Percentiles rank a stretch among this genome's conserved stretches.
phyloP scores from a whole-genome alignment of 108 stramenopile genomes.

The Cyclostephanos invisitatus region DNA sequence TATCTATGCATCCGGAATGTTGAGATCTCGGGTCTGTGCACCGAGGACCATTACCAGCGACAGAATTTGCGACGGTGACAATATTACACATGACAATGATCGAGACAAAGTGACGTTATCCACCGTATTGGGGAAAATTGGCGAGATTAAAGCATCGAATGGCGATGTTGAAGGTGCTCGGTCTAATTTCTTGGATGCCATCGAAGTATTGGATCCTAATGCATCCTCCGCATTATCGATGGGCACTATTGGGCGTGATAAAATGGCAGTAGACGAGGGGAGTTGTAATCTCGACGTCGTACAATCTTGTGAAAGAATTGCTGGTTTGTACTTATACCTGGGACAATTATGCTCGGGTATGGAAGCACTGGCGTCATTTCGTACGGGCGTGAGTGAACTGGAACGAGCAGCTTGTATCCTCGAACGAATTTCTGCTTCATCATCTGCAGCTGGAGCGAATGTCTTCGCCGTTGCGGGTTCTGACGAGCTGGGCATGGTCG shows the following conservation, averaged over 20 bases:
- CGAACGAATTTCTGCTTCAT: slow-evolving; percentile 12
- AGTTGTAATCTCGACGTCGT: slow-evolving; percentile 18
- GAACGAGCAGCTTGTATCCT: slow-evolving; percentile 43
- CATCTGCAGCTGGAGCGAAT: slow-evolving; percentile 16
- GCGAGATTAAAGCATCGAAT: slow-evolving; percentile 65
- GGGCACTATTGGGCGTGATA: background rate
- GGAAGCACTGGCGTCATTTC: slow-evolving; percentile 72
- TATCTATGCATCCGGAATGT: slow-evolving; percentile 30
- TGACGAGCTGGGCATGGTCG: slow-evolving; percentile 19
- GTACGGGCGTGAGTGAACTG: slow-evolving; percentile 58
- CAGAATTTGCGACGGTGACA: background rate
- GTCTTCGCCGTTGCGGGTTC: slow-evolving; percentile 28
- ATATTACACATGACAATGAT: slow-evolving; percentile 7
- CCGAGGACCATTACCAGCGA: background rate
- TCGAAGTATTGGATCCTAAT: slow-evolving; percentile 47
- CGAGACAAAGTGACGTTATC: slow-evolving; percentile 40
- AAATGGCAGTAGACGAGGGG: slow-evolving; percentile 23
- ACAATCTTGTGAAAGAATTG: slow-evolving; percentile 48
- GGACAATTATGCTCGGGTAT: slow-evolving; percentile 73
- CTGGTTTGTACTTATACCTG: slow-evolving; percentile 70
- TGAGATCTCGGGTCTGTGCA: slow-evolving; percentile 31
- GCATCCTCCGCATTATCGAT: background rate
- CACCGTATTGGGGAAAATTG: slow-evolving; percentile 72
- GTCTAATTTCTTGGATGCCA: slow-evolving; percentile 63
- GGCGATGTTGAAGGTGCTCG: slow-evolving; percentile 72